These are phyloP conservation scores for Alternaria brassicae DNA, from an alignment of 2,329 filamentous ascomycete species.

Conservation along the genomic window DNA sequence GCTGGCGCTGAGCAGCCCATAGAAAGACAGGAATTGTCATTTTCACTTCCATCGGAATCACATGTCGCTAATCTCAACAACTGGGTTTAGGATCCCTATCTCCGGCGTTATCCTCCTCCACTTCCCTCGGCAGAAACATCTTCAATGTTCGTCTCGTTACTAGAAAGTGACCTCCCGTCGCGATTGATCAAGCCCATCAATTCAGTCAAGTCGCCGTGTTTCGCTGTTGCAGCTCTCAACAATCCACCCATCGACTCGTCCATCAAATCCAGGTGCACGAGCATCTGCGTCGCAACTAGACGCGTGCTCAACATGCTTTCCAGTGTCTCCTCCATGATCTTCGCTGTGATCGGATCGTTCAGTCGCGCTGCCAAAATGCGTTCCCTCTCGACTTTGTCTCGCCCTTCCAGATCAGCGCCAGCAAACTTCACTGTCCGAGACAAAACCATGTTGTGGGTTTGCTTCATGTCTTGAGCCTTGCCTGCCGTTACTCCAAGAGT, in stretches of 20 bases:
- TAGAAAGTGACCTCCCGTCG: background rate
- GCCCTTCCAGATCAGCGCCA: conserved; percentile 14
- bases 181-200: background rate
- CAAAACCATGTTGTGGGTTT: conserved; percentile 3
- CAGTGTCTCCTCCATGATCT: conserved; percentile 21
- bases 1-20: background rate
- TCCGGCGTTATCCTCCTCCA: background rate
- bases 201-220: conserved; percentile 15
- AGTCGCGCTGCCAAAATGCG: conserved; percentile 11
- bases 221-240: conserved; percentile 10
- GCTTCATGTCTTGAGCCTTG: conserved; percentile 8
- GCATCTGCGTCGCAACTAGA: conserved; percentile 10
- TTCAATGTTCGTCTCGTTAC: background rate
- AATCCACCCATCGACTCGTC: conserved; percentile 14
- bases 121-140: background rate
- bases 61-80: conserved; percentile 1
- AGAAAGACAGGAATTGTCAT: background rate
- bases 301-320: conserved; percentile 11
- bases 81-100: background rate
- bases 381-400: conserved; percentile 7
- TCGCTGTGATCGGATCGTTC: conserved; percentile 17
- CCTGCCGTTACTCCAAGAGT: background rate
- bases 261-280: conserved; percentile 8
- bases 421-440: conserved; percentile 20
- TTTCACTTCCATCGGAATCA: background rate